Evolutionary conservation across 192 early-diverging fungal species (phyloP), one percentile per base, ranked within the genome.

Genomic region (Linnemannia hyalina): DNA sequence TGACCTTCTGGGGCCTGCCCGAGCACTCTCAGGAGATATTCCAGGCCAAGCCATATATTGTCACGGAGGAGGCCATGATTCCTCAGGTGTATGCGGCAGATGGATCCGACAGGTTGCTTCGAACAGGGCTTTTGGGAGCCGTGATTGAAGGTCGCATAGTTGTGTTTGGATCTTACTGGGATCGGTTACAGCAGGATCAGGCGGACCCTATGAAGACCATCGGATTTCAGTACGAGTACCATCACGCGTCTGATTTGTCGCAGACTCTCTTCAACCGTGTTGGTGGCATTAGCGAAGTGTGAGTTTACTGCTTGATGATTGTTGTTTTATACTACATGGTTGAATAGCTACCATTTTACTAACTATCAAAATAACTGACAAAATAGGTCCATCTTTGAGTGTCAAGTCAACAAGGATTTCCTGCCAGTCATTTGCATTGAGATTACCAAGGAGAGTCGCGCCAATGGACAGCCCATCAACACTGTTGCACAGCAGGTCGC

Each of bases 1-100:
- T 88, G 16, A 90, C 93, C 1, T 96, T 96, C 82, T 95, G 93
- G 95, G 94, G 88, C 9, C 80, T 96, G 57, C 93, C 95, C 13
- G 93, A 93, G 70, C 92, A 95, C 38, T 94, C 91, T n/a, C 89
- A 93, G 76, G 92, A 92, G 70, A 92, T 95, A 6, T 95, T 96
- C 75, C 82, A 91, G 26, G 93, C 93, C 6, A 90, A 90, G 55
- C 89, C 93, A 4, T 76, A 91, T 65, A 77, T 93, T 22, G 76
- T 91, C 26, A 78, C 85, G 2, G 80, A 83, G 7, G 90, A 90
- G 7, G 82, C 78, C 4, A 75, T 88, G 57, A 82, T 88, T 18
- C 88, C 88, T 18, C 84, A 89, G 35, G 38, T 82, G 1, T 92
- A 90, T 54, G 72, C 85, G 15, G 92, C 78, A 0, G 74, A 74